Base-by-base conservation (phyloP, 139 green algal genomes). In the Marvania coccoides region DNA sequence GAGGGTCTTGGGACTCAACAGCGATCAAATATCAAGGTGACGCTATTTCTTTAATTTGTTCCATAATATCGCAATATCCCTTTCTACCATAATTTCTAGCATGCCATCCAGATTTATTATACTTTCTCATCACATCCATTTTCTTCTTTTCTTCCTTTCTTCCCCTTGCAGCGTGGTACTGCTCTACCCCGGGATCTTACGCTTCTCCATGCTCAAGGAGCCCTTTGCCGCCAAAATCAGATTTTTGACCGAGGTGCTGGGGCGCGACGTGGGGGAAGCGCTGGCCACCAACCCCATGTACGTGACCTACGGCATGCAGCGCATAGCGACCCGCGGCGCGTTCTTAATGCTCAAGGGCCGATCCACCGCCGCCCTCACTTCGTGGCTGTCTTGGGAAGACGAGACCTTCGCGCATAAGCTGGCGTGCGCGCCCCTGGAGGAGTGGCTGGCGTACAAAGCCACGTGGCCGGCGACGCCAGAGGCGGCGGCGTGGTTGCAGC, bases 241-340 rank as follows among this genome's bases (percentile, higher is more conserved):
- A 9, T 64, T 64, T 12, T 14, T 64, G 10, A 55, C 47, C 29
- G 26, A 64, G 24, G 12, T 29, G n/a, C 33, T 64, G 23, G 24
- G 24, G 33, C 23, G 33, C 19, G 33, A 64, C 29, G 37, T 26
- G 13, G 30, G 23, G 6, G 12, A 19, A 33, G 26, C 26, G 9
- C 26, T 64, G 57, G 23, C 26, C 7, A n/a, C 29, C 31, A 23
- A 64, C 31, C 57, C 57, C 15, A 56, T 15, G 6, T 64, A 56
- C 48, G 23, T 64, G 15, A 39, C 24, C 14, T 64, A 64, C 57
- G 33, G 57, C 14, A 64, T 64, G 57, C 37, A 64, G 19, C 47
- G 57, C 29, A 64, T 64, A 46, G n/a, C 57, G 13, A 29, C 57
- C 8, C n/a, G 57, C 26, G 57, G 37, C 15, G 57, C 30, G 12